phyloP scores from a whole-genome alignment of 1,284 basidiomycete genomes.

The Ustilago xerochloae region DNA sequence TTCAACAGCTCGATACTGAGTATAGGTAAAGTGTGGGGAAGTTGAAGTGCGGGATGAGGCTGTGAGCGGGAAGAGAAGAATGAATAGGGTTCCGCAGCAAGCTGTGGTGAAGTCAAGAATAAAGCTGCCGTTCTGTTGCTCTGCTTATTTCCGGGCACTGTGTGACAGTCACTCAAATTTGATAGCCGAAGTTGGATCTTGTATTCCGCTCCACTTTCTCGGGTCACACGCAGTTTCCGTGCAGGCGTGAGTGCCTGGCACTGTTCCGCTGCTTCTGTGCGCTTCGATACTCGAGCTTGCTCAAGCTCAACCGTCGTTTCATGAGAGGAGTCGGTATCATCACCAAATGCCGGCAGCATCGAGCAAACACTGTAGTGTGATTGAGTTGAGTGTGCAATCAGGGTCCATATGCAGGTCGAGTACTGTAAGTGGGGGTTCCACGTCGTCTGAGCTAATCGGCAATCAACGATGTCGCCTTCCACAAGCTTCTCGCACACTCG shows the following conservation, averaged over 20 bases:
- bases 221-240: not conserved
- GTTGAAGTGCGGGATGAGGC: not conserved
- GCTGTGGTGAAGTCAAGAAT: no score
- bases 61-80: not conserved
- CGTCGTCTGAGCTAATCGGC: slow-evolving; percentile 11
- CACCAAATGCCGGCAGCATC: no score
- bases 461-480: slow-evolving; percentile 7
- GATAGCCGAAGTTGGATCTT: slow-evolving; percentile 20
- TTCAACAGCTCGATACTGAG: not conserved
- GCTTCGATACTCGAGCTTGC: no score
- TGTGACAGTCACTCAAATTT: slow-evolving; percentile 1
- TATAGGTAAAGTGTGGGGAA: not conserved
- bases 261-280: not conserved
- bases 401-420: not conserved
- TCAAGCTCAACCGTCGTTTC: no score
- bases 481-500: slow-evolving; percentile 32
- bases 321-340: no score
- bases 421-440: not conserved
- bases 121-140: not conserved
- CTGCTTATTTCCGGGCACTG: slow-evolving; percentile 27
- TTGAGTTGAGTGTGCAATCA: no score
- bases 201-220: slow-evolving; percentile 5
- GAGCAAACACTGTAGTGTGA: no score
- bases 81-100: not conserved
- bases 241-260: no score